A percentile compares a stretch with the other conserved stretches of the same genome.
Conservation (phyloP, 495 filamentous ascomycete genomes). For the Neurospora sp. region DNA sequence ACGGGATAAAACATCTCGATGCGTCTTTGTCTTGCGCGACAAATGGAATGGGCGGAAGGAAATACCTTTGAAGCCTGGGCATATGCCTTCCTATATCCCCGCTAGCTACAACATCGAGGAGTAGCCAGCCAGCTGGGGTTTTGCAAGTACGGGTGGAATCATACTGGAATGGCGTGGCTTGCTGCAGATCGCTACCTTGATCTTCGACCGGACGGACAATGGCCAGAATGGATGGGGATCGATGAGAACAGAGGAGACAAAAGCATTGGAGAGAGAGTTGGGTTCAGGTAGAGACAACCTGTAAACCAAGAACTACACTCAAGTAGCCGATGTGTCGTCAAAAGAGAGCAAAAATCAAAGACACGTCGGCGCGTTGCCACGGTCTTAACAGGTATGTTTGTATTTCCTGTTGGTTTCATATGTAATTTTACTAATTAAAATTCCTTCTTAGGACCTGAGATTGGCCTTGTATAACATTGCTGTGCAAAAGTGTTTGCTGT, state of each 20-base stretch:
- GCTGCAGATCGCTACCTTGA: background rate
- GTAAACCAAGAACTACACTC: background rate
- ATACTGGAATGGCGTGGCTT: background rate
- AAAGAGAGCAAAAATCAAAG: background rate
- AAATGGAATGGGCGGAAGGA: background rate
- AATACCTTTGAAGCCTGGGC: slow-evolving; percentile 14
- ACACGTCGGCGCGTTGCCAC: slow-evolving; percentile 13
- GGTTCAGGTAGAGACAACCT: background rate
- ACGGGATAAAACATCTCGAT: background rate
- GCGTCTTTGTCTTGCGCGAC: background rate
- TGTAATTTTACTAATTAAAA: background rate
- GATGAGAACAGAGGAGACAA: background rate
- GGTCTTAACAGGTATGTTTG: background rate
- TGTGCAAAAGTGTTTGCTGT: background rate
- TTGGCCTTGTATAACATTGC: background rate
- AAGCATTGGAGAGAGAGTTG: background rate
- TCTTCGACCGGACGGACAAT: background rate
- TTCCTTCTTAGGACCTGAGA: background rate
- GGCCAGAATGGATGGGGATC: background rate
- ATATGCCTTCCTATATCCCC: slow-evolving; percentile 4
- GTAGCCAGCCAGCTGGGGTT: background rate
- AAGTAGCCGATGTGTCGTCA: slow-evolving; percentile 12
- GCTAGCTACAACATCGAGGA: background rate
- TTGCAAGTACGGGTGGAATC: background rate
- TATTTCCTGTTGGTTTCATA: background rate